Evolutionary conservation across 2,329 filamentous ascomycete species (phyloP).

Genomic region (Arthrinium phaeospermum): DNA sequence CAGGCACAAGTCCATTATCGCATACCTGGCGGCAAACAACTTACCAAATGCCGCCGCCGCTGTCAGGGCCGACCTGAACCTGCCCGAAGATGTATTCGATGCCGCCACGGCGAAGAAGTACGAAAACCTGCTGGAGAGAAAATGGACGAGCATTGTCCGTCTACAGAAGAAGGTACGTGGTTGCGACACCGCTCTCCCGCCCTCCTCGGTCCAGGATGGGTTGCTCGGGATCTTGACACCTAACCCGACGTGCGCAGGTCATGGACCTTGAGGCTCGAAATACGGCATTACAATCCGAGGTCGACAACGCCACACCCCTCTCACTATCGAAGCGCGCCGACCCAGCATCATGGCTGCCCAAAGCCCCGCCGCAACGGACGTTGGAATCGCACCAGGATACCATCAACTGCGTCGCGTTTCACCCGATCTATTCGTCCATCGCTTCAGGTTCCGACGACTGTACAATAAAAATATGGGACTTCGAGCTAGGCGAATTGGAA

Average conservation of each 20-base stretch:
- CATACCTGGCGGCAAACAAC: conserved; percentile 79
- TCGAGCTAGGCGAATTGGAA: conserved; percentile 90
- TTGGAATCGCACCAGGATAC: conserved; percentile 82
- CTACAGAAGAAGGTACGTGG: conserved; percentile 86
- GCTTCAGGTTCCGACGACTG: conserved; percentile 91
- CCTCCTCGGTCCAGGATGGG: neutral
- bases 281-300: conserved; percentile 75
- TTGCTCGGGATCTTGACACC: conserved; percentile 19
- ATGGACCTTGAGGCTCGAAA: conserved; percentile 88
- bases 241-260: conserved; percentile 62
- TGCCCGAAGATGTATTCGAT: conserved; percentile 73
- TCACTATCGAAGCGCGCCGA: conserved; percentile 83
- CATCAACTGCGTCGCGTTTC: conserved; percentile 89
- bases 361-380: conserved; percentile 78
- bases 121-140: conserved; percentile 92
- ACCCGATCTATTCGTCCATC: conserved; percentile 87
- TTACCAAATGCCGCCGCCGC: conserved; percentile 72
- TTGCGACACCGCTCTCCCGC: neutral
- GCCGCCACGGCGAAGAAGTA: conserved; percentile 89
- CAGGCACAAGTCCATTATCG: conserved; percentile 85
- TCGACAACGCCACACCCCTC: conserved; percentile 78
- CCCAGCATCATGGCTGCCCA: conserved; percentile 85
- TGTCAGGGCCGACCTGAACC: conserved; percentile 76
- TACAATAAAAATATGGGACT: conserved; percentile 97
- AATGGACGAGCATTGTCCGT: conserved; percentile 95